Evolutionary conservation across 129 eudicot species (phyloP).

Genomic region (Tanacetum coccineum): DNA sequence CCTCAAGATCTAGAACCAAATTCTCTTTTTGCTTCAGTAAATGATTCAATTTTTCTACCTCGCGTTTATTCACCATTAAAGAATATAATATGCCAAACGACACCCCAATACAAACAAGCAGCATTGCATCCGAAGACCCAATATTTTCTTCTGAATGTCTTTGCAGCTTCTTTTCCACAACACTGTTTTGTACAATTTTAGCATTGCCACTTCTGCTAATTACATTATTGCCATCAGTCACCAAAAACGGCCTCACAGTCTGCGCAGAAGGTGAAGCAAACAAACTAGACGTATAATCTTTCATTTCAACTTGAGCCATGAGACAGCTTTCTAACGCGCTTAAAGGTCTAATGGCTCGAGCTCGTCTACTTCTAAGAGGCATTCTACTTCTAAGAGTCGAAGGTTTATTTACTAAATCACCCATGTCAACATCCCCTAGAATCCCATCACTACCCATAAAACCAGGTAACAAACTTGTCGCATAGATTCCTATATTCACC

Average conservation of each 20-base stretch:
- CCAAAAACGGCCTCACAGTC: constrained; percentile 60
- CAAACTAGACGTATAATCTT: too few relatives aligned
- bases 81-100: constrained; percentile 64
- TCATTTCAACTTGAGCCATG: constrained; percentile 61
- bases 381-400: constrained; percentile 35
- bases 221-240: constrained; percentile 65
- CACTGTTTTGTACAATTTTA: constrained; percentile 12
- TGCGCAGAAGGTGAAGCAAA: constrained; percentile 28
- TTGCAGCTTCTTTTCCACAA: constrained; percentile 21
- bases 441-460: constrained; percentile 29
- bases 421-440: constrained; percentile 24
- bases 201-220: constrained; percentile 43
- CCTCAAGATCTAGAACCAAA: constrained; percentile 81
- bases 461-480: constrained; percentile 29
- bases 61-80: constrained; percentile 43
- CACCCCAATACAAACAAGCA: constrained; percentile 58
- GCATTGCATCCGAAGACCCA: constrained; percentile 30
- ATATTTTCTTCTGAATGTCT: constrained; percentile 11
- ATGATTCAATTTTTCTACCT: constrained; percentile 50
- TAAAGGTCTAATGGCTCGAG: constrained; percentile 41
- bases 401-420: constrained; percentile 27
- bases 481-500: constrained; percentile 6
- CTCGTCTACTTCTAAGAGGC: constrained; percentile 41
- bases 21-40: constrained; percentile 57
- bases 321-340: constrained; percentile 76